Percentiles rank a stretch among this genome's conserved stretches.
Evolutionary conservation across 768 basidiomycete genomes (phyloP).

Genomic region (Mycena haematopus): DNA sequence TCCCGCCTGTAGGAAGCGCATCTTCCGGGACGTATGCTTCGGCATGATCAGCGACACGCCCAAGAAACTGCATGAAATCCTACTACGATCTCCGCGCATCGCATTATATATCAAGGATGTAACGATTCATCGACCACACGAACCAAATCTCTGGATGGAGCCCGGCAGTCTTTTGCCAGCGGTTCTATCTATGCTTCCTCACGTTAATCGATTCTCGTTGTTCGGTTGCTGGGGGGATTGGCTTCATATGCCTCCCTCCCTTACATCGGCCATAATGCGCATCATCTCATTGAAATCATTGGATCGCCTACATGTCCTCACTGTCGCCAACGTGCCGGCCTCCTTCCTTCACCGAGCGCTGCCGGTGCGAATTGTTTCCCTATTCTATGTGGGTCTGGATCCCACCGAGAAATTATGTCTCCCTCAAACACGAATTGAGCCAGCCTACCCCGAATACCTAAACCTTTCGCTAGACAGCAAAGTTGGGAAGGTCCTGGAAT

Average conservation of each 20-base stretch:
- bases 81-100: constrained; percentile 11
- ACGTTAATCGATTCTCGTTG: constrained; percentile 9
- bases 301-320: constrained; percentile 25
- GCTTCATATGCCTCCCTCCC: neutral
- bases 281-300: neutral
- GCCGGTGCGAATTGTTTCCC: constrained; percentile 3
- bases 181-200: constrained; percentile 8
- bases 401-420: neutral
- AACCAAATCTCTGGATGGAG: constrained; percentile 14
- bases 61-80: neutral
- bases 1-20: constrained; percentile 32
- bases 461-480: constrained; percentile 22
- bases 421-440: neutral
- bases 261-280: neutral
- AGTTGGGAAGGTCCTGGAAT: constrained; percentile 13
- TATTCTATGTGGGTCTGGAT: constrained; percentile 18
- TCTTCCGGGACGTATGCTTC: constrained; percentile 30
- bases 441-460: constrained; percentile 7
- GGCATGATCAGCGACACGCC: constrained; percentile 18
- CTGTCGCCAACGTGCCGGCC: constrained; percentile 13
- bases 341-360: constrained; percentile 10
- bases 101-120: constrained; percentile 10
- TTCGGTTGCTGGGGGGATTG: constrained; percentile 28
- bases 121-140: constrained; percentile 21
- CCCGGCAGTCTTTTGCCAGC: constrained; percentile 19